Percentiles rank a stretch among this genome's conserved stretches.
phyloP scores from a whole-genome alignment of 1,284 basidiomycete species.

The Papiliotrema terrestris region DNA sequence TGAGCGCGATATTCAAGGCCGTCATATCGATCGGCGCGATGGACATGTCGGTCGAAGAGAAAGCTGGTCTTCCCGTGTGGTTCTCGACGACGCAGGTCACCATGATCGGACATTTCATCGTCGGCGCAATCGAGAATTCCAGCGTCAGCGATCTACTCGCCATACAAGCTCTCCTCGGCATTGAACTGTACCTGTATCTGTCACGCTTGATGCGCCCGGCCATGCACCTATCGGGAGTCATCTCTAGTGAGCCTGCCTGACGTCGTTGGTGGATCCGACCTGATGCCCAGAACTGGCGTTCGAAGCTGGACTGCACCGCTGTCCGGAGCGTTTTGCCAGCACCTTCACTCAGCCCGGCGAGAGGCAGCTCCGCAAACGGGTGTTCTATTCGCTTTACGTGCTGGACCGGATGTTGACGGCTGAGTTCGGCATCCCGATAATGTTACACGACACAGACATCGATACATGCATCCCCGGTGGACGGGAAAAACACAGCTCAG shows the following conservation, averaged over 20 bases:
- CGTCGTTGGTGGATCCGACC: too few relatives aligned
- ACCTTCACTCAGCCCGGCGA: slow-evolving; percentile 10
- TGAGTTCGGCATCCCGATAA: slow-evolving; percentile 24
- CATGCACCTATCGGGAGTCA: slow-evolving; percentile 19
- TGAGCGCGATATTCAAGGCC: slow-evolving; percentile 14
- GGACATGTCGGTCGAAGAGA: not conserved
- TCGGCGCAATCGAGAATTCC: slow-evolving; percentile 12
- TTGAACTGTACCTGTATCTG: slow-evolving; percentile 17
- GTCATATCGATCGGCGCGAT: slow-evolving; percentile 8
- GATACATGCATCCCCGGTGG: slow-evolving; percentile 25
- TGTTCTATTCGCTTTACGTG: slow-evolving; percentile 25
- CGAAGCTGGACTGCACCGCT: slow-evolving; percentile 27
- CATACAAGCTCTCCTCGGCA: slow-evolving; percentile 18
- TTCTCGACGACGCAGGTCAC: slow-evolving; percentile 4
- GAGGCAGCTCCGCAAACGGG: slow-evolving; percentile 23
- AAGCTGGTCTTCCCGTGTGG: not conserved
- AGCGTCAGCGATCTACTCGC: slow-evolving; percentile 21
- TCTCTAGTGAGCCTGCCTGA: slow-evolving; percentile 14
- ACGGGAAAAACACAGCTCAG: slow-evolving; percentile 9
- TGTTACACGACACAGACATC: slow-evolving; percentile 25
- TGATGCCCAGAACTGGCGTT: slow-evolving; percentile 16
- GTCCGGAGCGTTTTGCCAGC: slow-evolving; percentile 15
- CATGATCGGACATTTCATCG: slow-evolving; percentile 10
- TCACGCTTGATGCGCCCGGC: slow-evolving; percentile 17
- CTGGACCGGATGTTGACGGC: slow-evolving; percentile 24